Base-by-base conservation (phyloP, 305 asterid genomes). In the Striga hermonthica region DNA sequence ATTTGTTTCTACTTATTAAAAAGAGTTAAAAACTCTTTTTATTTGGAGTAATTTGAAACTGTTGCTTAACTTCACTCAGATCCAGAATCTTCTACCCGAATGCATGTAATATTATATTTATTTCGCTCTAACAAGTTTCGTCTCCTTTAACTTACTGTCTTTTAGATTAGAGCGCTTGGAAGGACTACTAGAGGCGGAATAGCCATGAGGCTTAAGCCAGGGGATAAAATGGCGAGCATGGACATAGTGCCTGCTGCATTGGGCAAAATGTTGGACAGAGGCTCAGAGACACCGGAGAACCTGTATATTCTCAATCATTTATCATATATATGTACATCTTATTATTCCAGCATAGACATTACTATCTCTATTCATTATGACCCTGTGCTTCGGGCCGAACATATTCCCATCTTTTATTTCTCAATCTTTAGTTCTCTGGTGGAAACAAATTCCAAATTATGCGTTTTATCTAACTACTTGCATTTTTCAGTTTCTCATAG, bases 191-290 rank as follows among this genome's bases (percentile, higher is more conserved):
- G 97, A 75, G 99, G 99, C 60, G 83, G 95, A 15, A 70, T 86
- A 75, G 99, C 97, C 78, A 94, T 94, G 99, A 85, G 88, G 76
- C 75, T 94, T 69, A 90, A 80, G 77, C 82, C 69, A 65, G 96
- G 74, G 69, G 99, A 90, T 83, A 83, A 85, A 74, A 84, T 94
- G 85, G 96, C 99, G 36, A 78, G 99, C 86, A 81, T 88, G 86
- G 99, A 94, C 83, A 79, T 94, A 63, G 84, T 94, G 75, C 96
- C 95, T 58, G 90, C 91, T 64, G 84, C 83, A 55, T 74, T 86
- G 71, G 80, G 82, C 73, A 72, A 77, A 67, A 82, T 75, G 44
- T 69, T 84, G 75, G 88, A 76, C 78, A 72, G 75, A 75, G 66
- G 68, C 65, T 60, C 83, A 28, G 86, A 74, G 62, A 66, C 74